phyloP scores from a whole-genome alignment of 2,329 filamentous ascomycete genomes.

The Colletotrichum australisinense region DNA sequence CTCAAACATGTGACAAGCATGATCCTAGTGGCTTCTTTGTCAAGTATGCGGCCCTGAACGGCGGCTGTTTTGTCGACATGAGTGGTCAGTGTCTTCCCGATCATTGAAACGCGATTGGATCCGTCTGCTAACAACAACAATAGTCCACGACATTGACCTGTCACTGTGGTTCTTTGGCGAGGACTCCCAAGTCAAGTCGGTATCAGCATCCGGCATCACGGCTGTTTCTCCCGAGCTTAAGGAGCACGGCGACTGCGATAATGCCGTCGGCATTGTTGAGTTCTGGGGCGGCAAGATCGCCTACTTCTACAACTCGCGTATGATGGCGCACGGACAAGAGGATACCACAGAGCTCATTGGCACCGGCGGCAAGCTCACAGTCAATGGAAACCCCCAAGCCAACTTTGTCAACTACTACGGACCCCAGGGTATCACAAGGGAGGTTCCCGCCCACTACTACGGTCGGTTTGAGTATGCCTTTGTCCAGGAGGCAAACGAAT shows the following conservation, averaged over 20 bases:
- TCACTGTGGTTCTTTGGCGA: slow-evolving; percentile 49
- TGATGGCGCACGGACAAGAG: slow-evolving; percentile 77
- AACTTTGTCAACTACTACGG: slow-evolving; percentile 68
- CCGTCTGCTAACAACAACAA: not conserved
- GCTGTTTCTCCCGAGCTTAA: slow-evolving; percentile 45
- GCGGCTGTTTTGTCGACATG: slow-evolving; percentile 75
- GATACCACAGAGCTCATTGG: slow-evolving; percentile 76
- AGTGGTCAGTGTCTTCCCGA: slow-evolving; percentile 1
- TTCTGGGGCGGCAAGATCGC: slow-evolving; percentile 72
- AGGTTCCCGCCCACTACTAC: slow-evolving; percentile 72
- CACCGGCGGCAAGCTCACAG: slow-evolving; percentile 70
- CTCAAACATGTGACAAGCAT: slow-evolving; percentile 75
- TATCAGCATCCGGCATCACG: slow-evolving; percentile 45
- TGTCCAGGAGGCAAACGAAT: slow-evolving; percentile 71
- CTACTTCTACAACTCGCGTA: slow-evolving; percentile 72
- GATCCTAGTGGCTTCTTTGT: slow-evolving; percentile 76
- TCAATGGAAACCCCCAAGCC: slow-evolving; percentile 68
- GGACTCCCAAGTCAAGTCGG: slow-evolving; percentile 45
- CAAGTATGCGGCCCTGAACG: slow-evolving; percentile 71
- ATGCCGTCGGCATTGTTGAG: slow-evolving; percentile 68
- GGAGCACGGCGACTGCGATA: slow-evolving; percentile 47
- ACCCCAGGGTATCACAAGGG: slow-evolving; percentile 62
- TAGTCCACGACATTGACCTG: slow-evolving; percentile 37
- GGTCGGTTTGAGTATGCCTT: slow-evolving; percentile 73
- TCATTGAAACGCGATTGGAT: too few relatives aligned